A percentile compares a stretch with the other conserved stretches of the same genome.
Evolutionary conservation across 345 rosid genomes (phyloP).

Genomic region (Murraya paniculata): DNA sequence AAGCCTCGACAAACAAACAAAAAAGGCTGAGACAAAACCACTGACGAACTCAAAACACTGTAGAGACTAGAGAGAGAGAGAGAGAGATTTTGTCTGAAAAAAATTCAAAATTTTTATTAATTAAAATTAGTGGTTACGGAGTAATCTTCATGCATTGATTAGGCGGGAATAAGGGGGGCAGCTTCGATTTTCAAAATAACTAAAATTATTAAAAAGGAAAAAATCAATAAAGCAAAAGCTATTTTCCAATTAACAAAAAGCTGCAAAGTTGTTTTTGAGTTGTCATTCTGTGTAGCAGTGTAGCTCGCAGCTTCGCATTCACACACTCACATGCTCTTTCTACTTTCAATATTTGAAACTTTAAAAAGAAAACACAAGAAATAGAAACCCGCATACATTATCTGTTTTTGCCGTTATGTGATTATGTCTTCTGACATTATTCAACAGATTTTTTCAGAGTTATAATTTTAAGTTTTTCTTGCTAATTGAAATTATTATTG

Average conservation of each 20-base stretch:
- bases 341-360: not conserved
- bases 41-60: not conserved
- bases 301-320: conserved; percentile 16
- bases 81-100: not conserved
- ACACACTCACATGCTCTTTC: not conserved
- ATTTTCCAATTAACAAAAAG: conserved; percentile 15
- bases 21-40: not conserved
- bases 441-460: conserved; percentile 30
- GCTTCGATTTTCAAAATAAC: conserved; percentile 25
- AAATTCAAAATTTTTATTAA: not conserved
- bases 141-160: conserved; percentile 14
- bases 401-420: conserved; percentile 15
- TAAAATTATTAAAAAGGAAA: not conserved
- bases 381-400: conserved; percentile 30
- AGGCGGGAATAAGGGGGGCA: conserved; percentile 34
- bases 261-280: conserved; percentile 28
- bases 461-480: not conserved
- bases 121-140: not conserved
- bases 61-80: not conserved
- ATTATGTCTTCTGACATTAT: conserved; percentile 35
- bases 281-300: not conserved
- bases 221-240: conserved; percentile 2
- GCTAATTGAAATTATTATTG: not conserved
- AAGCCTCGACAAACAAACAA: not conserved
- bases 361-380: conserved; percentile 18